Conservation (phyloP, 306 rosid species). For the Lathyrus oleraceus region DNA sequence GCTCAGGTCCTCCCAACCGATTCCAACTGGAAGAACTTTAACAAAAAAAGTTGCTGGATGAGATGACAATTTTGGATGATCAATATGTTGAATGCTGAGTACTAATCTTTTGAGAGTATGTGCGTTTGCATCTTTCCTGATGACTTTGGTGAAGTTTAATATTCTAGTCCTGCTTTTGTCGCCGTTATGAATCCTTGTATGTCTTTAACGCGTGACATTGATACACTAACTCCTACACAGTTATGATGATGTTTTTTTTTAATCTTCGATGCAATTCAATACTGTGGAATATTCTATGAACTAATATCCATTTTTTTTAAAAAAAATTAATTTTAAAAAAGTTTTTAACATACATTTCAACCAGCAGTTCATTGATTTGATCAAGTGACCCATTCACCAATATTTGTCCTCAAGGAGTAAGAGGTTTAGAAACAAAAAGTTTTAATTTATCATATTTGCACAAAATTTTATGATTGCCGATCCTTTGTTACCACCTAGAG, state of each 20-base stretch:
- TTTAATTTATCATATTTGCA: too few relatives aligned
- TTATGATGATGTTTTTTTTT: slow-evolving; percentile 2
- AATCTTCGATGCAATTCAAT: slow-evolving; percentile 7
- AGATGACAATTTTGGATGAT: slow-evolving; percentile 27
- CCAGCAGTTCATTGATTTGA: background rate
- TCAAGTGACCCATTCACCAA: background rate
- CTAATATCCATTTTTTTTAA: too few relatives aligned
- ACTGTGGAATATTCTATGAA: background rate
- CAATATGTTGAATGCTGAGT: slow-evolving; percentile 4
- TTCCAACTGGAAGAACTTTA: slow-evolving; percentile 59
- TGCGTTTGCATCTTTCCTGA: slow-evolving; percentile 16
- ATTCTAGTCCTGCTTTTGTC: background rate
- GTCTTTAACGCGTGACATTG: slow-evolving; percentile 1
- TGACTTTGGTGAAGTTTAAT: slow-evolving; percentile 18
- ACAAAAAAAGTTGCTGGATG: slow-evolving; percentile 77
- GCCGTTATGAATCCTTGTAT: background rate
- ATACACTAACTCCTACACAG: background rate
- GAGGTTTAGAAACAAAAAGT: too few relatives aligned
- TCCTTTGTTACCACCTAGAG: too few relatives aligned
- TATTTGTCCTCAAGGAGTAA: too few relatives aligned
- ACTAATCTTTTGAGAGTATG: background rate
- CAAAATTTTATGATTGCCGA: too few relatives aligned
- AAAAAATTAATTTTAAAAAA: too few relatives aligned
- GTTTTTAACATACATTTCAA: too few relatives aligned
- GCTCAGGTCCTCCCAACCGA: slow-evolving; percentile 56